A percentile compares a stretch with the other conserved stretches of the same genome.
Conservation (phyloP, 2,329 filamentous ascomycete genomes). For the Fonsecaea pedrosoi region DNA sequence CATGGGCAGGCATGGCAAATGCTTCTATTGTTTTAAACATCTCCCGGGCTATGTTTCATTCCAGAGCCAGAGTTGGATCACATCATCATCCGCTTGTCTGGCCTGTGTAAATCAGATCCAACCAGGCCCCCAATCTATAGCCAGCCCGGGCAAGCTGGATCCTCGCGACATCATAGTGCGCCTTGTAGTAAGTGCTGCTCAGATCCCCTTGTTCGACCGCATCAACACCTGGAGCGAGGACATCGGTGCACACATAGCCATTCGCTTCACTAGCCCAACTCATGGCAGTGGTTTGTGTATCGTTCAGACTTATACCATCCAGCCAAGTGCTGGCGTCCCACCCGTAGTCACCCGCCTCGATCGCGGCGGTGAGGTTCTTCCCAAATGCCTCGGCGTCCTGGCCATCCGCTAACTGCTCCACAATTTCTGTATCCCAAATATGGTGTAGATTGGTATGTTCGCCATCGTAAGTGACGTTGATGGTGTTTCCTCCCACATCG, state of each 20-base stretch:
- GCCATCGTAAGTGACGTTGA: constrained; percentile 69
- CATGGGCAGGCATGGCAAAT: background rate
- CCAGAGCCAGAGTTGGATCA: background rate
- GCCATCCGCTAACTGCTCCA: constrained; percentile 43
- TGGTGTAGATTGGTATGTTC: constrained; percentile 69
- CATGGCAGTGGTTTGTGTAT: constrained; percentile 54
- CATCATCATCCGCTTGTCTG: constrained; percentile 31
- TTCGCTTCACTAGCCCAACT: constrained; percentile 65
- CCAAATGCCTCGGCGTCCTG: constrained; percentile 63
- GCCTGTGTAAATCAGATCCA: constrained; percentile 63
- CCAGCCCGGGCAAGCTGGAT: constrained; percentile 67
- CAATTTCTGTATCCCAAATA: constrained; percentile 71
- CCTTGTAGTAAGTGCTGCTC: constrained; percentile 32
- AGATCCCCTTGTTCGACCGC: constrained; percentile 60
- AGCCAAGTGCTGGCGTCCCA: constrained; percentile 28
- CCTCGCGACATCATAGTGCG: constrained; percentile 43
- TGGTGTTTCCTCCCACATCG: constrained; percentile 70
- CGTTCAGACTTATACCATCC: constrained; percentile 20
- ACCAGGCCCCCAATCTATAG: constrained; percentile 70
- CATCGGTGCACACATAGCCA: constrained; percentile 66
- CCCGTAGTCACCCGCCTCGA: constrained; percentile 49
- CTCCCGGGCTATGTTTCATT: background rate
- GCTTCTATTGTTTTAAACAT: background rate
- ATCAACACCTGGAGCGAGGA: constrained; percentile 66
- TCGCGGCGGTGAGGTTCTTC: constrained; percentile 54